These are phyloP conservation scores for Penicillium verrucosum DNA, from an alignment of 2,329 filamentous ascomycete genomes.

Conservation along the genomic window DNA sequence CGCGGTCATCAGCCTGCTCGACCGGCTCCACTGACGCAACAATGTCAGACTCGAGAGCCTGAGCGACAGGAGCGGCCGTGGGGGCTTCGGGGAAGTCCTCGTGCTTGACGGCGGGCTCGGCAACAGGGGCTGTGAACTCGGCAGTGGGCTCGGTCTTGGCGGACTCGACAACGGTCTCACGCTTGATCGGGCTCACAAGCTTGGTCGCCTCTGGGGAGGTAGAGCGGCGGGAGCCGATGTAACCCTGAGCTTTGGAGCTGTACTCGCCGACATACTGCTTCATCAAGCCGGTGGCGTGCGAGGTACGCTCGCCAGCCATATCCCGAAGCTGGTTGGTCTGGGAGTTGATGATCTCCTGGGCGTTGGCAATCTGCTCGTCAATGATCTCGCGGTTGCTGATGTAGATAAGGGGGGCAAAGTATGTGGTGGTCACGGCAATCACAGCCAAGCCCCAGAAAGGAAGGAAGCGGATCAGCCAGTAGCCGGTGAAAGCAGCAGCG, in stretches of 20 bases:
- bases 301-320: constrained; percentile 58
- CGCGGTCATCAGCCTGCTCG: constrained; percentile 29
- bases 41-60: constrained; percentile 20
- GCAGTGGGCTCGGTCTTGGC: constrained; percentile 15
- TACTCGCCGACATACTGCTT: constrained; percentile 60
- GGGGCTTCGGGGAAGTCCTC: constrained; percentile 52
- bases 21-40: constrained; percentile 26
- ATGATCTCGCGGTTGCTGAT: constrained; percentile 64
- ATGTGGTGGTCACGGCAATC: constrained; percentile 55
- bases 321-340: constrained; percentile 60
- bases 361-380: constrained; percentile 57
- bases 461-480: constrained; percentile 64
- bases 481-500: constrained; percentile 56
- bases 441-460: constrained; percentile 63
- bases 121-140: constrained; percentile 32
- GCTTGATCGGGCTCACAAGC: constrained; percentile 16
- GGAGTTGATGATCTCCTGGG: constrained; percentile 52
- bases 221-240: constrained; percentile 43
- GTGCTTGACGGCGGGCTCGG: constrained; percentile 41
- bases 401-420: constrained; percentile 61
- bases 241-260: constrained; percentile 58
- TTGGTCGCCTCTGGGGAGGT: constrained; percentile 34
- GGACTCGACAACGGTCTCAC: background rate
- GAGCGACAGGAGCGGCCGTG: constrained; percentile 36
- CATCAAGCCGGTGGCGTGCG: constrained; percentile 56